Base-by-base conservation (phyloP, 768 basidiomycete species). In the Podaxis sp. region DNA sequence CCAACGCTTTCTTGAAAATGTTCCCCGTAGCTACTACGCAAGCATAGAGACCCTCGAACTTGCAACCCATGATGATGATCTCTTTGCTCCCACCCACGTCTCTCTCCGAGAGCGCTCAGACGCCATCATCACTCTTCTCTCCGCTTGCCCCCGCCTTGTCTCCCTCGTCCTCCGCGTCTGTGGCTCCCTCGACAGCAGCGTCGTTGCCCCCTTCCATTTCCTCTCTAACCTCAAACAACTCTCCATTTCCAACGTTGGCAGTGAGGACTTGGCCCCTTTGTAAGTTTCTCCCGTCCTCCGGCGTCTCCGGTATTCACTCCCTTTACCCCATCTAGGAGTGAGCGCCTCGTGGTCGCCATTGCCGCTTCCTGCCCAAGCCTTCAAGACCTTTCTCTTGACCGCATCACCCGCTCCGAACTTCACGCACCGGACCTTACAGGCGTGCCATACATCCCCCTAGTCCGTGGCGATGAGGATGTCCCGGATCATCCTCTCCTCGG, bases 321-420 rank as follows among this genome's bases (percentile, higher is more conserved):
- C 44, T 24, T 46, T 58, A 30, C 52, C 33, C 36, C 64, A 13
- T 54, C 17, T 65, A 88, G 87, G 75, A 87, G 86, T 73, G 89
- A 91, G 70, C 80, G 89, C 26, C 78, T 90, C 0, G 86, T 84
- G 59, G 89, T 90, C 15, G 82, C 85, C 5, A 86, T 91, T 64
- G 88, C 88, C 0, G 83, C 85, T 1, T 83, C 84, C 1, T 72
- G 85, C 3, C 83, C 83, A 13, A 73, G 77, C 67, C 81, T 91
- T 51, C 71, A 81, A 51, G 78, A 83, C 53, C 79, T 91, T 55
- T 76, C 81, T 4, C 76, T 91, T 11, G 83, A 87, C 56, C 84
- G 83, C 67, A 82, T 91, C 67, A 82, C 86, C 15, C 87, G 89
- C 58, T 90, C 88, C 1, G 77, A 77, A 33, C 58, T 88, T n/a